Base-by-base conservation (phyloP, 352 stramenopile genomes). In the Phytophthora parvispora region DNA sequence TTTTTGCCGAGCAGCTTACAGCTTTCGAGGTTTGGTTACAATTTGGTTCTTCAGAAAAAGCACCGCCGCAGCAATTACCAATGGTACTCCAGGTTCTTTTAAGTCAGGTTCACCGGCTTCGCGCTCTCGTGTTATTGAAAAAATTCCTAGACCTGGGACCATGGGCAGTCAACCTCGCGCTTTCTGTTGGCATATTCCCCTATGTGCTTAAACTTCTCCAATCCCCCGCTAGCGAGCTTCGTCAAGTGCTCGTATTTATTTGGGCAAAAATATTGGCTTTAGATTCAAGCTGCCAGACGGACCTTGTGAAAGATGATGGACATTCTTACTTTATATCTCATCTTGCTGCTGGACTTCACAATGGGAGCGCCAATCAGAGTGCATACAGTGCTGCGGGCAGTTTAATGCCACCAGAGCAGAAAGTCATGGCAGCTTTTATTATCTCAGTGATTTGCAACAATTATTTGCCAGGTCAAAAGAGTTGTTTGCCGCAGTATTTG, bases 11-110 rank as follows among this genome's bases (percentile, higher is more conserved):
- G 64, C 98, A 99, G 78, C 88, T 99, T 7, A 99, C 94, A 22
- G 97, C 98, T 8, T 99, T 99, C 75, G 97, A 99, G 79, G 92
- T 99, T 6, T 99, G 98, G 98, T 76, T 99, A 4, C 92, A 99
- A 60, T 99, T 99, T 81, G 96, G 97, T 0, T 87, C 84, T 28
- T 78, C 89, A 1, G 72, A 77, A n/a, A 95, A 97, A 48, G 77
- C 97, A 34, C 95, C 97, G 6, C 98, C 98, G 2, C 94, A 99
- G 76, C 97, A 99, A 75, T 80, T 99, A 25, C 98, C 98, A 0
- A 98, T 99, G 78, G 97, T 99, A 31, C 81, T 99, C 6, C 97
- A 99, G 64, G 96, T 99, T 22, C 78, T 99, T 47, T 75, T 99
- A 27, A 99, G 92, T 36, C 97, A 99, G 73, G 90, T 98, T 6